Evolutionary conservation across 331 rosid genomes (phyloP).

Genomic region (Cydonia oblonga): DNA sequence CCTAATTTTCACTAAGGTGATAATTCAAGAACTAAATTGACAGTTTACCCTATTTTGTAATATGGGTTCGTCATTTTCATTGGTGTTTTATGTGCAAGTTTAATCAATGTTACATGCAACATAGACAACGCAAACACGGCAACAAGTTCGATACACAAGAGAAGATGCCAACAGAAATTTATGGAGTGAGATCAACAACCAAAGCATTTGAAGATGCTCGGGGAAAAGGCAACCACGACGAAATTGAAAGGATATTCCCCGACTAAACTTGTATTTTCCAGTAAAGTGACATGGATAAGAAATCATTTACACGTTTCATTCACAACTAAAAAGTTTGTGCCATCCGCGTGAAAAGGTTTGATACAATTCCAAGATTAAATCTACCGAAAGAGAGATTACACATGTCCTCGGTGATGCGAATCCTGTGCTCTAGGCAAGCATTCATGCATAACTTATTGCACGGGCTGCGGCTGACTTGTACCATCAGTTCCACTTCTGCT

Average conservation of each 20-base stretch:
- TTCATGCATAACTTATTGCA: slow-evolving; percentile 21
- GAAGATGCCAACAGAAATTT: too few relatives aligned
- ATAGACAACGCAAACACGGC: background rate
- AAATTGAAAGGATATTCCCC: background rate
- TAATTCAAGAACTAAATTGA: too few relatives aligned
- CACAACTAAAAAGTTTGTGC: slow-evolving; percentile 10
- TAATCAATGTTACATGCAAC: too few relatives aligned
- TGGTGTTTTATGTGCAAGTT: too few relatives aligned
- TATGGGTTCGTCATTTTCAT: too few relatives aligned
- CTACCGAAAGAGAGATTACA: slow-evolving; percentile 10
- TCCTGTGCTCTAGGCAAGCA: slow-evolving; percentile 31
- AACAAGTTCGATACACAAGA: background rate
- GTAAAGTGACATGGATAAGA: background rate
- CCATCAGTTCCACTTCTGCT: slow-evolving; percentile 33
- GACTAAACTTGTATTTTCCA: background rate
- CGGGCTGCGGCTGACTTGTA: slow-evolving; percentile 31
- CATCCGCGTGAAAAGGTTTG: slow-evolving; percentile 10
- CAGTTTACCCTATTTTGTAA: too few relatives aligned
- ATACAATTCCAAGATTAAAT: slow-evolving; percentile 5
- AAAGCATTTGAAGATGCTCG: background rate
- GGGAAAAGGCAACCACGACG: background rate
- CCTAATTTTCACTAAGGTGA: too few relatives aligned
- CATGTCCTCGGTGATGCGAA: slow-evolving; percentile 4
- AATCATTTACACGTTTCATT: slow-evolving; percentile 21
- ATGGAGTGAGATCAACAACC: background rate